Conservation (phyloP, 2,329 filamentous ascomycete species). For the Trichothecium sympodiale region DNA sequence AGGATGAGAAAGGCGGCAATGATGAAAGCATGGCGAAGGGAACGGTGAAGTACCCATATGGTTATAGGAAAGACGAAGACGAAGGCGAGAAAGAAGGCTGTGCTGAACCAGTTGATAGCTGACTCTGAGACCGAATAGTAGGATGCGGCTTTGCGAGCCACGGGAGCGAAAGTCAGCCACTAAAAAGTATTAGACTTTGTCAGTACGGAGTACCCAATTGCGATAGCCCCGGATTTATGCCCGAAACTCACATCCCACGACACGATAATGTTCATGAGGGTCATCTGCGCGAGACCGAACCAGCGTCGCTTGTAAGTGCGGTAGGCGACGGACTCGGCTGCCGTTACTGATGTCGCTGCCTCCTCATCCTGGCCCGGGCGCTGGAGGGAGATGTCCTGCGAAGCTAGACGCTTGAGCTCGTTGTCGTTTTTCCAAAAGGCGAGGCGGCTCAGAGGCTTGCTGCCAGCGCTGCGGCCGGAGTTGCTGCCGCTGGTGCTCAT, state of each 20-base stretch:
- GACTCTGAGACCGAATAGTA: conserved; percentile 69
- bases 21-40: conserved; percentile 69
- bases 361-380: neutral
- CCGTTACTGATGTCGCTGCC: neutral
- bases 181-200: conserved; percentile 18
- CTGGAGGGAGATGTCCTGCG: conserved; percentile 14
- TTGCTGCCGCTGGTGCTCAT: neutral
- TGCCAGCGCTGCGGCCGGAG: neutral
- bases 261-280: conserved; percentile 81
- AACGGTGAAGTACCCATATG: conserved; percentile 69
- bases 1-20: conserved; percentile 62
- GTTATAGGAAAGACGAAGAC: conserved; percentile 58
- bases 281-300: conserved; percentile 75
- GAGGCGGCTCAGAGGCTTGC: neutral
- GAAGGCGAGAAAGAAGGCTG: conserved; percentile 78
- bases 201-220: neutral
- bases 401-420: conserved; percentile 1
- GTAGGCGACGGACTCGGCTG: conserved; percentile 17
- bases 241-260: conserved; percentile 77
- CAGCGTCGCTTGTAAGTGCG: conserved; percentile 71
- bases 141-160: conserved; percentile 59
- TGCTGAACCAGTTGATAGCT: conserved; percentile 87
- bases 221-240: too few species aligned
- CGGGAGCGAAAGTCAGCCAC: conserved; percentile 89
- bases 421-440: neutral